Base-by-base conservation (phyloP, 306 rosid genomes). In the Acacia melanoxylon region DNA sequence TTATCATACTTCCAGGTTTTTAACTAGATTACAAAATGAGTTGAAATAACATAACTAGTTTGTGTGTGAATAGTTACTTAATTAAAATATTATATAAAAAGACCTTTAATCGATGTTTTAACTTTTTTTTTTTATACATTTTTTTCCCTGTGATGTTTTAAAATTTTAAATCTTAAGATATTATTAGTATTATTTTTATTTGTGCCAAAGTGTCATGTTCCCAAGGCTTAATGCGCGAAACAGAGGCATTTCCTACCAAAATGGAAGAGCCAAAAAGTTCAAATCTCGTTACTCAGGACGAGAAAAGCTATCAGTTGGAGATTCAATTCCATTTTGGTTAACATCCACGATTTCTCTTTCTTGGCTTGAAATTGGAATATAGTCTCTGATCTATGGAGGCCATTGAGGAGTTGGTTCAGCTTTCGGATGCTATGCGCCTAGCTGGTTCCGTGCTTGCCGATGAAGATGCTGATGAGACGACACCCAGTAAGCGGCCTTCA, bases 341-440 rank as follows among this genome's bases (percentile, higher is more conserved):
- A 29, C 52, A 25, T 41, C 52, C 17, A 41, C 10, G 52, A 69
- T 69, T 68, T 69, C 52, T 29, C 16, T 40, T 68, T 69, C 19
- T n/a, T 4, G 20, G 9, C 22, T 69, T 9, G 74, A 41, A 41
- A 69, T 40, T 41, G 74, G 51, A 41, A 69, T 41, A 20, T 69
- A n/a, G 51, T 15, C 22, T 40, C 76, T 27, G 29, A 63, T 65
- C 78, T 12, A 95, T 95, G 99, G 99, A 95, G 77, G 97, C 96
- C 81, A 91, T 95, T 86, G 97, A 92, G 62, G 99, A 95, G 85
- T 83, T 95, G 87, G 52, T 25, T 31, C 93, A 92, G 85, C 94
- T 93, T 7, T 92, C 99, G 12, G 98, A 93, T 75, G 89, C 97
- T 59, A 95, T 95, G 98, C 97, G 91, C 41, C 99, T 93, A 81